Conservation (phyloP, 345 rosid species). For the Durio zibethinus region DNA sequence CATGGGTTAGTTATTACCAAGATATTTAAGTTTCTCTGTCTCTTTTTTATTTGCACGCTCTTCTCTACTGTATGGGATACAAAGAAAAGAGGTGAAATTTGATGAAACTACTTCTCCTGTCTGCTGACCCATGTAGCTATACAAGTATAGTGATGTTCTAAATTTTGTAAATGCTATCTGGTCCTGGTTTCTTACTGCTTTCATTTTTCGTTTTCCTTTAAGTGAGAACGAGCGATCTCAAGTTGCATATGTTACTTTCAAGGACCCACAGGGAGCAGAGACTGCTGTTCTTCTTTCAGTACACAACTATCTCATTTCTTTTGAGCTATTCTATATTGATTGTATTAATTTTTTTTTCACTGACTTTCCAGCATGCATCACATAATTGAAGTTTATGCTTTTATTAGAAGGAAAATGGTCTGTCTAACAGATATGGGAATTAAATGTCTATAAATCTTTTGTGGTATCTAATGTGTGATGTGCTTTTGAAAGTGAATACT, state of each 20-base stretch:
- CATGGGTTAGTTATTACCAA: conserved; percentile 39
- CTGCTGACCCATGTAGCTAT: not conserved
- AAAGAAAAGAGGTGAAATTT: not conserved
- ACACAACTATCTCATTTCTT: conserved; percentile 10
- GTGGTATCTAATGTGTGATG: not conserved
- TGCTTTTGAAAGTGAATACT: not conserved
- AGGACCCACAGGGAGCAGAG: conserved; percentile 74
- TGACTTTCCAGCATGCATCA: not conserved
- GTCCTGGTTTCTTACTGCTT: not conserved
- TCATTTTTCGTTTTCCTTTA: conserved; percentile 4
- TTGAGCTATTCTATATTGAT: not conserved
- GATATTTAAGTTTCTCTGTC: not conserved
- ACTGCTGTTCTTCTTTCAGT: conserved; percentile 86
- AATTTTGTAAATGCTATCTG: not conserved
- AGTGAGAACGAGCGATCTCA: conserved; percentile 55
- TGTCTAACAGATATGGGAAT: not conserved
- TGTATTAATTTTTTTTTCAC: not conserved
- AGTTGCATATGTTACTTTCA: conserved; percentile 69
- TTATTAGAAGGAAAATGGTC: not conserved
- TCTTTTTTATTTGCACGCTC: not conserved
- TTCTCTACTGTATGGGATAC: not conserved
- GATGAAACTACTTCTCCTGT: not conserved
- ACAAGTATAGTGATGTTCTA: not conserved
- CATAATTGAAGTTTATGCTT: not conserved
- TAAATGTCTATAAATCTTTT: not conserved